Base-by-base conservation (phyloP, 495 filamentous ascomycete genomes). In the Penicillium cinerascens region DNA sequence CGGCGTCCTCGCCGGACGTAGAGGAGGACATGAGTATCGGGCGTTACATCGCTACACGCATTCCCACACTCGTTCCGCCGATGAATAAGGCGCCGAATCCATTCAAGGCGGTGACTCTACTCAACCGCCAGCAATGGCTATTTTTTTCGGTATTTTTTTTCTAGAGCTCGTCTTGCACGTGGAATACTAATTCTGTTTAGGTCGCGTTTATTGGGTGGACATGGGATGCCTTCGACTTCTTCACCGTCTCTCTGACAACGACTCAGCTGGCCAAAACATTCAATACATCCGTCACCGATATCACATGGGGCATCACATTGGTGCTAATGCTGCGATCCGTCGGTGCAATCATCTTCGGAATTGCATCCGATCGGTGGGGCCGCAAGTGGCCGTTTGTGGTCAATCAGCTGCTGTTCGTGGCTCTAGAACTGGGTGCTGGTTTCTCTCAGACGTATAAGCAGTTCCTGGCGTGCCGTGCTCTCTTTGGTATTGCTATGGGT, bases 191-290 rank as follows among this genome's bases (percentile, higher is more conserved):
- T 36, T 43, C 9, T 10, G 18, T 25, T 20, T 16, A 66, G 63
- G 63, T 66, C 56, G 85, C 83, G 6, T 90, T 89, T 52, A 54
- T 78, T 16, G 88, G 80, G 10, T 92, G 88, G 88, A 82, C 84
- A 0, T 92, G 89, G 87, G 89, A 95, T 65, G 82, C 89, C 13
- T 92, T 93, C 54, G 90, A 95, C 63, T 95, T 95, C 76, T 95
- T 95, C 75, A 92, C 88, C 54, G 88, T 93, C 58, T 89, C 85
- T 6, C 67, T 95, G 49, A 91, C 88, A 0, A 82, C 89, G 18
- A 68, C 70, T 5, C 69, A 89, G 26, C 76, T 95, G 23, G 84
- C 88, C 22, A 67, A 82, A 56, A 67, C 71, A 2, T 95, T 93
- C 58, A 77, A 75, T 51, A 82, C 79, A 56, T 71, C 78, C 39